A percentile compares a stretch with the other conserved stretches of the same genome.
Evolutionary conservation across 352 stramenopile species (phyloP).

Genomic region (Peronospora farinosa): DNA sequence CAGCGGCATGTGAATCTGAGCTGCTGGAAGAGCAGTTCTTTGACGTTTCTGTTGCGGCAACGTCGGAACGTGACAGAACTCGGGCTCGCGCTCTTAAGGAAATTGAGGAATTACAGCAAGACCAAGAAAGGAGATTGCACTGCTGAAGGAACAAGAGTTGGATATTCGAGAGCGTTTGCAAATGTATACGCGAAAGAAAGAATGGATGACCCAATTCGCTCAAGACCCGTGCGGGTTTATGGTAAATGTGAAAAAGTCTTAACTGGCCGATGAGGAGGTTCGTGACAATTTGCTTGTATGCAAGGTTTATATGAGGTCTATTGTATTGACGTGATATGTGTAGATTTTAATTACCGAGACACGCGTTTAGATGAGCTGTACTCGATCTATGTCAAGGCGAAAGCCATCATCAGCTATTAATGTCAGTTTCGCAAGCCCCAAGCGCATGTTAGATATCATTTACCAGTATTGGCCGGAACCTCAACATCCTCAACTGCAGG

Average conservation of each 20-base stretch:
- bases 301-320: neutral
- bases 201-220: constrained; percentile 70
- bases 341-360: constrained; percentile 53
- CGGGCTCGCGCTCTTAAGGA: constrained; percentile 35
- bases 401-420: no score
- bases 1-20: constrained; percentile 21
- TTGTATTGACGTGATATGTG: neutral
- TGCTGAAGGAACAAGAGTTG: constrained; percentile 53
- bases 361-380: no score
- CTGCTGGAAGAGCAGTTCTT: constrained; percentile 52
- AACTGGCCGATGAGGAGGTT: constrained; percentile 56
- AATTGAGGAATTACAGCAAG: constrained; percentile 57
- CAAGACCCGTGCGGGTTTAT: constrained; percentile 60
- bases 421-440: no score
- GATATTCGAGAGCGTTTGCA: constrained; percentile 51
- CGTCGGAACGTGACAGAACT: constrained; percentile 41
- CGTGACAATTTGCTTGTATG: neutral
- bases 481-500: no score
- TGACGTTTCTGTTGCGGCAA: constrained; percentile 49
- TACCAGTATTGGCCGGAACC: no score
- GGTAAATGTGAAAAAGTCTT: constrained; percentile 49
- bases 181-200: constrained; percentile 40
- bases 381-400: no score
- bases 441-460: no score
- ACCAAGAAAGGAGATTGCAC: constrained; percentile 56